Evolutionary conservation across 2,329 filamentous ascomycete genomes (phyloP).

Genomic region (Diaporthe sp.): DNA sequence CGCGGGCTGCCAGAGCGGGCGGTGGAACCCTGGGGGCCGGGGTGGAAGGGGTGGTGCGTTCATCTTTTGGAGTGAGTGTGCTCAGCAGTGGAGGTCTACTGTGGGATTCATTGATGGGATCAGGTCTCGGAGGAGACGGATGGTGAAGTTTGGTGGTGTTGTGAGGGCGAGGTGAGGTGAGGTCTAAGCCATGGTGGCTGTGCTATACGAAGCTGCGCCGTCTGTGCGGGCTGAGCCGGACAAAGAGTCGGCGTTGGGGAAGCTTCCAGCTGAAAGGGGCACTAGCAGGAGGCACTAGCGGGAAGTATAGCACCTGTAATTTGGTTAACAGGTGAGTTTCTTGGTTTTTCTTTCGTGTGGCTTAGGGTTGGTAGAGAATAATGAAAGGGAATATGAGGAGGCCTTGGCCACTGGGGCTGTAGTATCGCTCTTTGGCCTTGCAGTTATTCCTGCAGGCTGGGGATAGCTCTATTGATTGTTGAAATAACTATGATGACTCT

Average conservation of each 20-base stretch:
- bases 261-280: not conserved
- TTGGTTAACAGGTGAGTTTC: too few relatives aligned
- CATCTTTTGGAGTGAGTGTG: not conserved
- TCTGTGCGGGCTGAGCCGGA: conserved; percentile 15
- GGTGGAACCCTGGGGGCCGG: conserved; percentile 31
- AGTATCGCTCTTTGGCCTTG: too few relatives aligned
- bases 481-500: too few relatives aligned
- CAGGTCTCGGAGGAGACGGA: not conserved
- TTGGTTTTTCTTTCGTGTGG: too few relatives aligned
- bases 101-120: not conserved
- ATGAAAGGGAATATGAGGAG: too few relatives aligned
- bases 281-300: not conserved
- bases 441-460: too few relatives aligned
- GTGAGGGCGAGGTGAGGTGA: conserved; percentile 11
- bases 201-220: conserved; percentile 17
- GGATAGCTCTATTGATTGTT: too few relatives aligned
- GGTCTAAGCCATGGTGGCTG: conserved; percentile 20
- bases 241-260: not conserved
- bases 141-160: not conserved
- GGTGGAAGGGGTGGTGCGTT: conserved; percentile 36
- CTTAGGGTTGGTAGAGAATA: too few relatives aligned
- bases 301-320: not conserved
- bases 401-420: too few relatives aligned
- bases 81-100: not conserved
- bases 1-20: conserved; percentile 35